Evolutionary conservation across 2,329 filamentous ascomycete species (phyloP), one percentile per base, ranked within the genome.

Genomic region (Fusarium torulosum): DNA sequence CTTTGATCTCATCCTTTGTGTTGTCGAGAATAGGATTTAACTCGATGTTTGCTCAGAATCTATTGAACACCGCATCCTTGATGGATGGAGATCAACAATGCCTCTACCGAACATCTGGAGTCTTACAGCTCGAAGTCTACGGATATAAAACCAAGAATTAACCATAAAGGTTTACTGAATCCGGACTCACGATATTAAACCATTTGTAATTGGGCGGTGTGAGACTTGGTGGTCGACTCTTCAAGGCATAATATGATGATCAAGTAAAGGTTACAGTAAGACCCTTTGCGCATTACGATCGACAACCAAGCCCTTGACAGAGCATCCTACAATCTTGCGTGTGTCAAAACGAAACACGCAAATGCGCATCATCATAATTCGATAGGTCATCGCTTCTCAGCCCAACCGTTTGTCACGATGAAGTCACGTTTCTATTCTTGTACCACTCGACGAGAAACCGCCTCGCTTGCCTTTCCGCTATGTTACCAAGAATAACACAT

Each of bases 241-340:
- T 23, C 31, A 47, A 17, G 29, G 51, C 21, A 20, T 53, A 7
- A 44, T 6, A 14, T 17, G 27, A 33, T 47, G 43, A 43, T 19
- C 25, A 42, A 49, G 17, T 11, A 38, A 42, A 44, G 37, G 37
- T 37, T 17, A 37, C 29, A 46, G 19, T 35, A 63, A 21, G 27
- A 49, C 47, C 47, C 45, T 58, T 37, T 66, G 40, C 52, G 35
- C 51, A 68, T 68, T 68, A 40, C 44, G 60, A 68, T 68, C 60
- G 66, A 44, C 65, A 44, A 44, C 45, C 51, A 8, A 43, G 33
- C 49, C 44, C 42, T 31, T 21, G 40, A 57, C 43, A 46, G 41
- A 29, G 31, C 25, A 43, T 44, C 37, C 47, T 56, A 31, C 29
- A 59, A 59, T 47, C 15, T 41, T 35, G 21, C 33, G 25, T 19